These are phyloP conservation scores for Geum urbanum DNA, from an alignment of 306 rosid genomes.

Conservation along the genomic window DNA sequence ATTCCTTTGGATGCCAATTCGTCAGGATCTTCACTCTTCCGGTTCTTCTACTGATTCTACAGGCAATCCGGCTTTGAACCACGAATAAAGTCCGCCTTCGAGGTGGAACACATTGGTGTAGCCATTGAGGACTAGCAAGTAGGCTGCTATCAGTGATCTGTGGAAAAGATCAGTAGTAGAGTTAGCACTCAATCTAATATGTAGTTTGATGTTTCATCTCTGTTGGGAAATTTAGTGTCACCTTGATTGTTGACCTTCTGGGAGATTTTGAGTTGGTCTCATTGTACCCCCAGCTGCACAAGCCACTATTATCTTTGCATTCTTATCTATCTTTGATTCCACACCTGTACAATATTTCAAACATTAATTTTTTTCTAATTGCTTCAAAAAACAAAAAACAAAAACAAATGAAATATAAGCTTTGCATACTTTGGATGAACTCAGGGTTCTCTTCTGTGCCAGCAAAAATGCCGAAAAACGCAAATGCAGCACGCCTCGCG, in stretches of 20 bases:
- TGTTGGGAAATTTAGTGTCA: slow-evolving; percentile 6
- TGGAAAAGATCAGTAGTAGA: slow-evolving; percentile 3
- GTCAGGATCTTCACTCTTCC: not conserved
- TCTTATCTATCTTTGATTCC: slow-evolving; percentile 61
- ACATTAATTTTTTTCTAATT: not conserved
- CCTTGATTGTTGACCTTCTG: slow-evolving; percentile 98
- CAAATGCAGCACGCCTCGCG: slow-evolving; percentile 94
- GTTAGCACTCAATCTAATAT: not conserved
- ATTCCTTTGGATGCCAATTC: not conserved
- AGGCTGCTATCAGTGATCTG: slow-evolving; percentile 98
- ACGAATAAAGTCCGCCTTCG: slow-evolving; percentile 83
- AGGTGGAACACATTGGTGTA: slow-evolving; percentile 79
- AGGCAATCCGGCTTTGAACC: slow-evolving; percentile 81
- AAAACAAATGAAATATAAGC: too few species aligned
- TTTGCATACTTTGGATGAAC: slow-evolving; percentile 55
- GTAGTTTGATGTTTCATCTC: not conserved
- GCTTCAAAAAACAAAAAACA: not conserved
- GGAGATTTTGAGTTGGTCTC: slow-evolving; percentile 91
- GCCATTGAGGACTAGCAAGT: slow-evolving; percentile 86
- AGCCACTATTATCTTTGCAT: slow-evolving; percentile 83
- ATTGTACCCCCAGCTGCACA: slow-evolving; percentile 89
- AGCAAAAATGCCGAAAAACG: slow-evolving; percentile 88
- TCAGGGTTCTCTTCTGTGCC: slow-evolving; percentile 99
- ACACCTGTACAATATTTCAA: slow-evolving; percentile 43
- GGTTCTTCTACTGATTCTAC: slow-evolving; percentile 36